phyloP scores from a whole-genome alignment of 2,329 filamentous ascomycete genomes.

The Aureobasidium lini region DNA sequence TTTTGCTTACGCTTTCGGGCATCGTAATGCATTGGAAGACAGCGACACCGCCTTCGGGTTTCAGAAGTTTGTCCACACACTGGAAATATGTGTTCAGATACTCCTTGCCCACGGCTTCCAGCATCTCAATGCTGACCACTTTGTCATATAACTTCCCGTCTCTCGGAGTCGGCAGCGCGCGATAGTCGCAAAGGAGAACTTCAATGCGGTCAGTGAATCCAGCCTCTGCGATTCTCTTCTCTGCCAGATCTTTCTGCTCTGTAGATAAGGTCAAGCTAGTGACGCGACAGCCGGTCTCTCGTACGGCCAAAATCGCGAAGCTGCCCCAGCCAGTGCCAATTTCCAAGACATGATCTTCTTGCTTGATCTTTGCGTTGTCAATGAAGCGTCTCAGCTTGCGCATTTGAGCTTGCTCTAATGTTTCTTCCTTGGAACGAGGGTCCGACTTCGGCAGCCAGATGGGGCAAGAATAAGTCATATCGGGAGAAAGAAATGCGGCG shows the following conservation, averaged over 20 bases:
- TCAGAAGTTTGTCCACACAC: conserved; percentile 56
- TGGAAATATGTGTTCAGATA: conserved; percentile 62
- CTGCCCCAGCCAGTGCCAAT: conserved; percentile 72
- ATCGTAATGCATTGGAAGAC: conserved; percentile 74
- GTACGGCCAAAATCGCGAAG: conserved; percentile 63
- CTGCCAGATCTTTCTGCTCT: conserved; percentile 62
- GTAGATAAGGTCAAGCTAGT: conserved; percentile 61
- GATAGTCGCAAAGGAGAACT: conserved; percentile 63
- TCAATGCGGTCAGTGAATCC: conserved; percentile 54
- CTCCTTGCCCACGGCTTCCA: conserved; percentile 64
- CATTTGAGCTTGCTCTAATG: conserved; percentile 58
- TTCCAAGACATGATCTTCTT: conserved; percentile 62
- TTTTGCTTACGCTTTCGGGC: conserved; percentile 47
- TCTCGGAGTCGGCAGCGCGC: conserved; percentile 48
- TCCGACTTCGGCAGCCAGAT: conserved; percentile 50
- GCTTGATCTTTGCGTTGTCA: conserved; percentile 54
- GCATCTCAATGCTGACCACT: conserved; percentile 69
- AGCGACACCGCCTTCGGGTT: conserved; percentile 57
- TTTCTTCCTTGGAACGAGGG: conserved; percentile 42
- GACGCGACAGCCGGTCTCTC: conserved; percentile 58
- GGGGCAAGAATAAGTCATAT: conserved; percentile 70
- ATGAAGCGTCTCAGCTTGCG: conserved; percentile 62
- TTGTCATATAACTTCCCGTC: conserved; percentile 55
- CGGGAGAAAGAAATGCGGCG: conserved; percentile 62
- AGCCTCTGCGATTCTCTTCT: conserved; percentile 54